Evolutionary conservation across 2,329 filamentous ascomycete species (phyloP).

Genomic region (Nannizziopsis arthrosporioides): DNA sequence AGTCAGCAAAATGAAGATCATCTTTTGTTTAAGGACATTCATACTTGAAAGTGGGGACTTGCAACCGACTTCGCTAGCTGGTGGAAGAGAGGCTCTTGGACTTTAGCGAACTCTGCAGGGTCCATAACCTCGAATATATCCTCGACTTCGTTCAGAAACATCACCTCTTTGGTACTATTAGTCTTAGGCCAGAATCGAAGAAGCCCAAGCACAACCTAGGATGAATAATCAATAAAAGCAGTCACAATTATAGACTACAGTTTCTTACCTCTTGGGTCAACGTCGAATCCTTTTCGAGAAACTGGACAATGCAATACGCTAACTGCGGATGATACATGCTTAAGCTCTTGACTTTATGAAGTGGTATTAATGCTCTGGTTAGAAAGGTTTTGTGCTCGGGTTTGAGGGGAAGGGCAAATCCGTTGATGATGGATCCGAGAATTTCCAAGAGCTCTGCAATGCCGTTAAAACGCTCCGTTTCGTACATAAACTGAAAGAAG

Average conservation of each 20-base stretch:
- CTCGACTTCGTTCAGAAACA: conserved; percentile 98
- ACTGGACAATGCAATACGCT: conserved; percentile 97
- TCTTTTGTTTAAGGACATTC: conserved; percentile 13
- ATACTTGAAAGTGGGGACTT: conserved; percentile 87
- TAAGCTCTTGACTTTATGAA: conserved; percentile 96
- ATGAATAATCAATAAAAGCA: conserved; percentile 1
- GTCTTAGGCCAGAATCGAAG: conserved; percentile 98
- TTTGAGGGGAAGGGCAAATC: conserved; percentile 89
- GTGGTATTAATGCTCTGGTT: conserved; percentile 77
- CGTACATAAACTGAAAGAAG: conserved; percentile 99
- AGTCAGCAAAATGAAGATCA: conserved; percentile 13
- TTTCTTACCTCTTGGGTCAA: conserved; percentile 79
- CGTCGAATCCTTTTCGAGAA: conserved; percentile 92
- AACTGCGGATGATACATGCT: conserved; percentile 99
- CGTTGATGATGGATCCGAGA: conserved; percentile 96
- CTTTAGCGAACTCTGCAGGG: conserved; percentile 93
- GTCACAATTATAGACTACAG: neutral
- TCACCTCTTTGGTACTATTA: conserved; percentile 98
- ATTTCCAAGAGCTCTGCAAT: conserved; percentile 96
- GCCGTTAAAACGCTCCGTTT: conserved; percentile 96
- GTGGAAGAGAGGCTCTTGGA: conserved; percentile 93
- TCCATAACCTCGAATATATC: conserved; percentile 99
- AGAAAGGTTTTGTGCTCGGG: conserved; percentile 98
- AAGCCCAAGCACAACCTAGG: conserved; percentile 81
- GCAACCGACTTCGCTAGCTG: conserved; percentile 96